These are phyloP conservation scores for Monosporozyma unispora DNA, from an alignment of 805 yeast species.

Conservation along the genomic window DNA sequence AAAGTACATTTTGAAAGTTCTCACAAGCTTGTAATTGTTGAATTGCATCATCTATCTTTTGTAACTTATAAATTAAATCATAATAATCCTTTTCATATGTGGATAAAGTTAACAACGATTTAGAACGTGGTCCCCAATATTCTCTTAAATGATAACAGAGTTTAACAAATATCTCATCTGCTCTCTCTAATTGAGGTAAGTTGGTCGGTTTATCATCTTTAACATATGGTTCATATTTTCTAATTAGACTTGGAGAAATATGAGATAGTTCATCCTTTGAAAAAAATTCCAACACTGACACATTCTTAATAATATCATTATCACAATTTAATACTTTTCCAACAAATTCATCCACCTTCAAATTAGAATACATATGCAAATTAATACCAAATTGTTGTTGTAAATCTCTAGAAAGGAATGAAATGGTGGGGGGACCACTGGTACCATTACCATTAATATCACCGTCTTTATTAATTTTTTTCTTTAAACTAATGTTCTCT, in stretches of 20 bases:
- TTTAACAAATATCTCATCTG: slow-evolving; percentile 63
- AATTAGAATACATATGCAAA: slow-evolving; percentile 50
- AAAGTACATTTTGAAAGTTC: slow-evolving; percentile 49
- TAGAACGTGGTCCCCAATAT: slow-evolving; percentile 67
- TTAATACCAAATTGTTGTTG: slow-evolving; percentile 78
- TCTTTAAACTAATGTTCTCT: slow-evolving; percentile 31
- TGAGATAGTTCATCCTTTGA: slow-evolving; percentile 56
- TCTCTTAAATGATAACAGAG: slow-evolving; percentile 56
- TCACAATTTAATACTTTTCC: slow-evolving; percentile 53
- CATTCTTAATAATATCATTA: slow-evolving; percentile 40
- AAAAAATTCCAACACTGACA: slow-evolving; percentile 59
- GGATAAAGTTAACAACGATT: slow-evolving; percentile 46
- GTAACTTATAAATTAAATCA: slow-evolving; percentile 48
- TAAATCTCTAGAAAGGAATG: slow-evolving; percentile 58
- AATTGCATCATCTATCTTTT: slow-evolving; percentile 51
- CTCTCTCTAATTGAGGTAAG: slow-evolving; percentile 48
- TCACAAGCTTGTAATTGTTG: slow-evolving; percentile 43
- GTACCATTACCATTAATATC: slow-evolving; percentile 31
- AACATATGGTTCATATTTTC: slow-evolving; percentile 56
- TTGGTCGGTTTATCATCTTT: slow-evolving; percentile 30
- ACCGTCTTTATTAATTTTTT: slow-evolving; percentile 23
- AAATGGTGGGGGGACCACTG: slow-evolving; percentile 35
- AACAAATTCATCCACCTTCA: slow-evolving; percentile 47
- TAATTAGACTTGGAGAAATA: slow-evolving; percentile 45
- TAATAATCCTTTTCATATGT: slow-evolving; percentile 58